Conservation (phyloP, 1,139 yeast genomes). For the Candida tunisiensis region DNA sequence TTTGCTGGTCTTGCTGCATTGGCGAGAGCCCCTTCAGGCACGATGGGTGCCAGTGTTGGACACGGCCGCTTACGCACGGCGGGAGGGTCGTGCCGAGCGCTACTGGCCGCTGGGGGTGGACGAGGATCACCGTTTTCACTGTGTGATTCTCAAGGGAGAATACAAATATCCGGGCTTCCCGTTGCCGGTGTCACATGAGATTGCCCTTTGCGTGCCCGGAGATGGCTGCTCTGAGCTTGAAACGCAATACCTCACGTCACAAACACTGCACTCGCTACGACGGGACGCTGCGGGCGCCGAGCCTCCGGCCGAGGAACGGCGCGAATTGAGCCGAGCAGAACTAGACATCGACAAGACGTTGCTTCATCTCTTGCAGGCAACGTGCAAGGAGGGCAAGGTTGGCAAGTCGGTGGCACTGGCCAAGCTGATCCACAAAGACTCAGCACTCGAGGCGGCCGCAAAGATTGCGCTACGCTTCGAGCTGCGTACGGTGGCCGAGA, state of each 20-base stretch:
- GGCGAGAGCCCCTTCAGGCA: constrained; percentile 63
- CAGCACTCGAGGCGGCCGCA: constrained; percentile 69
- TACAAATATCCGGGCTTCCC: constrained; percentile 44
- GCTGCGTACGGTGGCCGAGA: constrained; percentile 43
- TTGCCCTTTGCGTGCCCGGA: constrained; percentile 50
- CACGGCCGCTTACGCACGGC: constrained; percentile 36
- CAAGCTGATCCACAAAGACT: constrained; percentile 51
- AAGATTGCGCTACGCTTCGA: constrained; percentile 75
- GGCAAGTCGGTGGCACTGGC: constrained; percentile 59
- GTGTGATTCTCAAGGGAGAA: constrained; percentile 56
- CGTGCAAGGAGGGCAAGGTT: constrained; percentile 52
- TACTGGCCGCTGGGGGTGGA: constrained; percentile 89
- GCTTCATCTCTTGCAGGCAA: constrained; percentile 56
- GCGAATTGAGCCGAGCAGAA: constrained; percentile 13
- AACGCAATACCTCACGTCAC: constrained; percentile 6
- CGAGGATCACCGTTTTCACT: constrained; percentile 48
- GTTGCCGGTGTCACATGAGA: constrained; percentile 65
- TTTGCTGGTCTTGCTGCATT: constrained; percentile 48
- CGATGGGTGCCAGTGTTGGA: constrained; percentile 83
- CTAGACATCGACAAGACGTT: constrained; percentile 46
- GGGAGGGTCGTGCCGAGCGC: constrained; percentile 26
- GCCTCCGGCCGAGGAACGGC: constrained; percentile 8
- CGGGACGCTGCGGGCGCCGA: constrained; percentile 9
- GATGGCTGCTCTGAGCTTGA: constrained; percentile 14
- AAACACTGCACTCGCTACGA: constrained; percentile 10